Evolutionary conservation across 2,329 filamentous ascomycete genomes (phyloP), one percentile per base, ranked within the genome.

Genomic region (Cordyceps cicadae): DNA sequence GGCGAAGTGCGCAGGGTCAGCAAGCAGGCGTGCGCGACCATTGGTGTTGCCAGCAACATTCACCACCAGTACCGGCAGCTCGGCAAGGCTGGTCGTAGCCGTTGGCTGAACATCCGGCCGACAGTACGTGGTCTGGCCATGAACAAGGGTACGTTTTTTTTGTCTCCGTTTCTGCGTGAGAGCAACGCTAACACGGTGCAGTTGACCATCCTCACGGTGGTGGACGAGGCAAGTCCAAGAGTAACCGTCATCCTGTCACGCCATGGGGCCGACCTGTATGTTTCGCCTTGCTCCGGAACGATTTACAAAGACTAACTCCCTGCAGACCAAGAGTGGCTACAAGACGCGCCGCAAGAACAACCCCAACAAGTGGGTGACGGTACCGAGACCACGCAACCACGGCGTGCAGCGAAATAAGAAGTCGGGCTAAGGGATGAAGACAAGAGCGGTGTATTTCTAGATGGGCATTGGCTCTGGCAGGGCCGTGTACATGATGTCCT

Each of bases 191-290:
- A 70, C 61, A 19, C 51, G 34, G 55, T 63, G 50, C 69, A 86
- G 89, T 87, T 69, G 94, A 99, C 71, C 94, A 99, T 82, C 94
- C 94, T 70, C 94, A 99, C 75, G 94, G 94, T 84, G 94, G 94
- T 89, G 94, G 94, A 76, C 86, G 95, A 82, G 94, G 94, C 79
- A 99, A 99, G 79, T 97, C 92, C 62, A 99, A 99, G 90, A 92
- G 94, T 85, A 96, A 97, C 72, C 86, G 92, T 63, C 83, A 96
- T 72, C 94, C 95, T 39, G 91, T 94, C 68, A 96, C 91, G 77
- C 94, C 94, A 62, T 99, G 95, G 94, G 94, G 95, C 73, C 88
- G 86, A 72, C 93, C 91, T 71, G 92, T 95, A 88, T 78, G 90
- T 85, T 66, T 45, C 9, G 4, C 15, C 24, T 19, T 15, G 8